Conservation (phyloP, 2,329 filamentous ascomycete genomes). For the Aciculosporium take region DNA sequence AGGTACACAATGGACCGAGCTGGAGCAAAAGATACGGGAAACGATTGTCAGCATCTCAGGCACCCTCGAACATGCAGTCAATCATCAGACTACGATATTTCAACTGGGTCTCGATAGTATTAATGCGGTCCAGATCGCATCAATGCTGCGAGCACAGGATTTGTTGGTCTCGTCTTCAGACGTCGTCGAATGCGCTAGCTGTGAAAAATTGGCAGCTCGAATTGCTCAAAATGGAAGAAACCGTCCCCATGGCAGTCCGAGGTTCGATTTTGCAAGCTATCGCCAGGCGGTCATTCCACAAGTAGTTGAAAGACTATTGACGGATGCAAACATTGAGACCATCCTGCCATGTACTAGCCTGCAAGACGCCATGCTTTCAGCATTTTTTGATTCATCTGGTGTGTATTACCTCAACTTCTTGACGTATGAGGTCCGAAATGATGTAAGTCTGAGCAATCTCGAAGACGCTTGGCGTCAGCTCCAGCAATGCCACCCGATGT, state of each 20-base stretch:
- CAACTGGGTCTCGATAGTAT: constrained; percentile 87
- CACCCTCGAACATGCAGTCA: constrained; percentile 34
- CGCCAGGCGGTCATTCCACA: constrained; percentile 16
- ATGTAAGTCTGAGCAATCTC: constrained; percentile 27
- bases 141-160: constrained; percentile 45
- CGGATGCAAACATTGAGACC: constrained; percentile 30
- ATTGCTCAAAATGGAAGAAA: constrained; percentile 9
- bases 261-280: constrained; percentile 27
- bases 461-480: constrained; percentile 44
- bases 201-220: constrained; percentile 22
- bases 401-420: constrained; percentile 64
- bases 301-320: constrained; percentile 12
- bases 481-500: constrained; percentile 47
- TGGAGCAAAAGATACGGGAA: constrained; percentile 38
- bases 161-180: constrained; percentile 51
- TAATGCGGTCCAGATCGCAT: constrained; percentile 65
- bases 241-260: neutral
- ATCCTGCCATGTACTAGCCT: constrained; percentile 66
- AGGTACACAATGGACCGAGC: constrained; percentile 29
- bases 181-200: constrained; percentile 51
- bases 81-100: constrained; percentile 58
- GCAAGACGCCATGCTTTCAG: constrained; percentile 66
- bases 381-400: constrained; percentile 55
- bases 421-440: constrained; percentile 32
- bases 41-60: constrained; percentile 46